A percentile compares a stretch with the other conserved stretches of the same genome.
phyloP scores from a whole-genome alignment of 345 rosid genomes.

The Raphanus sativus region DNA sequence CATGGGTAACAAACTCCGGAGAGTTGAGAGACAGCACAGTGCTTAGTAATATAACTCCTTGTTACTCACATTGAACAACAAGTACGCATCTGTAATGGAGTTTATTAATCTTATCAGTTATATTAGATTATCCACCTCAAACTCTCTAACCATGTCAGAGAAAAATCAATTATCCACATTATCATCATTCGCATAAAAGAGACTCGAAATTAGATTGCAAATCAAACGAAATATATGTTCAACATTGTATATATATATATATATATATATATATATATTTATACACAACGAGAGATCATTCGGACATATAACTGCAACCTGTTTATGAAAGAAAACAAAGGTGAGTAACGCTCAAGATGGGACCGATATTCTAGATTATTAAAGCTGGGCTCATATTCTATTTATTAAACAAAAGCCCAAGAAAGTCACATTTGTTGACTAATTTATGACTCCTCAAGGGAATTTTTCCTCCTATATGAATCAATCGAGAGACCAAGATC shows the following conservation, averaged over 20 bases:
- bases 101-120: not conserved
- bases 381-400: not conserved
- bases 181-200: not conserved
- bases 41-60: no score
- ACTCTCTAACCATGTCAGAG: not conserved
- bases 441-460: not conserved
- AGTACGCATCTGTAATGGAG: constrained; percentile 19
- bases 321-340: not conserved
- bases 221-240: constrained; percentile 12
- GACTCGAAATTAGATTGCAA: not conserved
- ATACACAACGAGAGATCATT: not conserved
- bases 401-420: not conserved
- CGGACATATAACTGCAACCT: not conserved
- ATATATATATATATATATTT: not conserved
- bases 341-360: not conserved
- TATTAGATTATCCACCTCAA: not conserved
- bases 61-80: not conserved
- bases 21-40: no score
- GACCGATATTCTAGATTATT: not conserved
- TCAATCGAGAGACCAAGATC: not conserved
- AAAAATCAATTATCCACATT: not conserved
- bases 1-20: no score
- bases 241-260: no score
- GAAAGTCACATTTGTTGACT: not conserved
- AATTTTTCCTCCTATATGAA: not conserved